Percentiles rank a stretch among this genome's conserved stretches.
Evolutionary conservation across 2,329 filamentous ascomycete genomes (phyloP).

Genomic region (Talaromyces sp.): DNA sequence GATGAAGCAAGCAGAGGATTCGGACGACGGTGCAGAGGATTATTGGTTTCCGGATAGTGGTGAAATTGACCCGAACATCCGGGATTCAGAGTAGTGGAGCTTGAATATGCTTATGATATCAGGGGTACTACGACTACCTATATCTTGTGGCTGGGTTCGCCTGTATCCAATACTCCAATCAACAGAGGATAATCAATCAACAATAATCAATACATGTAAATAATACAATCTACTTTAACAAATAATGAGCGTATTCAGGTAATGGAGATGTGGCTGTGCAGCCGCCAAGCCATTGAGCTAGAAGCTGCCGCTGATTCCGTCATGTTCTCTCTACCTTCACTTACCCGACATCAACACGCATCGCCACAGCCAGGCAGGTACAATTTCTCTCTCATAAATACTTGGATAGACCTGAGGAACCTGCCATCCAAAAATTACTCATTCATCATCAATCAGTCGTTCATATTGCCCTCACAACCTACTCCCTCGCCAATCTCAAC

Average conservation of each 20-base stretch:
- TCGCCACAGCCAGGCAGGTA: slow-evolving; percentile 13
- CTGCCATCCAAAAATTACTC: background rate
- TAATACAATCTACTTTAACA: background rate
- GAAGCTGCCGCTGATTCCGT: slow-evolving; percentile 3
- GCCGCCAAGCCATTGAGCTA: background rate
- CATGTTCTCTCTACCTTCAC: background rate
- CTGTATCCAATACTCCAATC: background rate
- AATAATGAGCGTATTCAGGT: background rate
- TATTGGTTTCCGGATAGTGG: slow-evolving; percentile 39
- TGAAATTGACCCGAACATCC: slow-evolving; percentile 31
- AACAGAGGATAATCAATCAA: background rate
- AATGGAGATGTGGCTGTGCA: slow-evolving; percentile 8
- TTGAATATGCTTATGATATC: background rate
- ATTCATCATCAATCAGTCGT: background rate
- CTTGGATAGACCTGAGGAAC: background rate
- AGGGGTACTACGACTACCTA: background rate
- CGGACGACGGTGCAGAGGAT: slow-evolving; percentile 31
- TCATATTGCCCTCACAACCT: background rate
- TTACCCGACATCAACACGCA: background rate
- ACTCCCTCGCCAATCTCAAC: background rate
- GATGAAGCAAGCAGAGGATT: slow-evolving; percentile 3
- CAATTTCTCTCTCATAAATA: background rate
- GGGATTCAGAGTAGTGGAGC: slow-evolving; percentile 16
- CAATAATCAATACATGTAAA: background rate
- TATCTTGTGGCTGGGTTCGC: background rate